These are phyloP conservation scores for Fragilaria radians DNA, from an alignment of 108 stramenopile species.

Conservation along the genomic window DNA sequence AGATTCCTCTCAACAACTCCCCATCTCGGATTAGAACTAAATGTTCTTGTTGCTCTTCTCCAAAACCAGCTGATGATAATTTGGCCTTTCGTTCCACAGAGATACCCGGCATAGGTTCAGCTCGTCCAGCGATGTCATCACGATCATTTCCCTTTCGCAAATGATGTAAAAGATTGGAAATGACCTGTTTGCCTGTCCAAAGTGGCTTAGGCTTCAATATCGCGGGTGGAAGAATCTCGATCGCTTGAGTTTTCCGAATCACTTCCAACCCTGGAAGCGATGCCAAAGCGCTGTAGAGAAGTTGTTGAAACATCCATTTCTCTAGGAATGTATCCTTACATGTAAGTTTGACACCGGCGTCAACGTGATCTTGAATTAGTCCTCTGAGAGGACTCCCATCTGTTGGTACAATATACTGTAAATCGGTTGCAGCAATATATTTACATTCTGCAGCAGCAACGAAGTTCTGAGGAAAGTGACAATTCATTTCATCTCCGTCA, in stretches of 20 bases:
- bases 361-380: slow-evolving; percentile 99
- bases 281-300: slow-evolving; percentile 84
- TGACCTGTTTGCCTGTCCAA: slow-evolving; percentile 98
- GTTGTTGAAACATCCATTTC: slow-evolving; percentile 91
- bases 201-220: slow-evolving; percentile 86
- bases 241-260: slow-evolving; percentile 59
- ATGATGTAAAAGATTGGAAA: slow-evolving; percentile 82
- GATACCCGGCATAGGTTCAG: slow-evolving; percentile 49
- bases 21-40: slow-evolving; percentile 87
- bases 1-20: slow-evolving; percentile 88
- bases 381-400: slow-evolving; percentile 96
- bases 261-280: slow-evolving; percentile 90
- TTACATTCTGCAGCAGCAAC: slow-evolving; percentile 93
- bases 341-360: slow-evolving; percentile 95
- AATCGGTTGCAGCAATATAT: slow-evolving; percentile 87
- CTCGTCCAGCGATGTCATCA: slow-evolving; percentile 14
- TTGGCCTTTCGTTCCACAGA: slow-evolving; percentile 91
- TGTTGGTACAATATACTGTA: slow-evolving; percentile 96
- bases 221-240: slow-evolving; percentile 90
- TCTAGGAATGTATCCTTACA: slow-evolving; percentile 89
- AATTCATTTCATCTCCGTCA: slow-evolving; percentile 99
- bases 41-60: slow-evolving; percentile 84
- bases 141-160: slow-evolving; percentile 76
- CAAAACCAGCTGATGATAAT: slow-evolving; percentile 86
- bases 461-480: slow-evolving; percentile 97